Conservation (phyloP, 2,329 filamentous ascomycete species). For the Alternaria alternata region DNA sequence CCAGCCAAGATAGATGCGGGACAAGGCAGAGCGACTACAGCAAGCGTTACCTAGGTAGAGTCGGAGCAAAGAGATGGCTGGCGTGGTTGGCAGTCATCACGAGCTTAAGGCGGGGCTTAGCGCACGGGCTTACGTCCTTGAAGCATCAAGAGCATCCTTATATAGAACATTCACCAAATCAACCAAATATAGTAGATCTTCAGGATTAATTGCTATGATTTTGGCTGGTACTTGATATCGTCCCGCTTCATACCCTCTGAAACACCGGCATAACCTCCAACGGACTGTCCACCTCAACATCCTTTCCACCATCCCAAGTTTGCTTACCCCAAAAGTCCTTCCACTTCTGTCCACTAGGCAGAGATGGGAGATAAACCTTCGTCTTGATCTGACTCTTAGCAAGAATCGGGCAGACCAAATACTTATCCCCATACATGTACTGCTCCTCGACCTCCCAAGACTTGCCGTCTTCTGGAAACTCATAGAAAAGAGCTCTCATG, state of each 20-base stretch:
- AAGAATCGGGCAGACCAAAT: constrained; percentile 66
- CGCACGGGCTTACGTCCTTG: background rate
- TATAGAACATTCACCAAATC: background rate
- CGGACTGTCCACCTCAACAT: constrained; percentile 54
- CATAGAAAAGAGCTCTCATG: constrained; percentile 70
- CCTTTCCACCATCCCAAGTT: constrained; percentile 51
- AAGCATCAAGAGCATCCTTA: background rate
- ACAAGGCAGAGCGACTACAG: background rate
- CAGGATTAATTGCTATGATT: background rate
- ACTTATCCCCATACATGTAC: constrained; percentile 70
- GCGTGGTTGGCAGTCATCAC: background rate
- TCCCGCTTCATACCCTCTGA: constrained; percentile 20
- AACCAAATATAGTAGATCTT: background rate
- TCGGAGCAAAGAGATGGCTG: background rate
- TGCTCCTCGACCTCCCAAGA: constrained; percentile 67
- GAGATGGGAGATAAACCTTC: constrained; percentile 62
- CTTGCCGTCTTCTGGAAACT: constrained; percentile 64
- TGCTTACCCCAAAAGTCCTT: constrained; percentile 48
- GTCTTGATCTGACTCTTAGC: constrained; percentile 56
- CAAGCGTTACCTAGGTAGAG: background rate
- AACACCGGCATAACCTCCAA: constrained; percentile 61
- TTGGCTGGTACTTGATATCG: background rate
- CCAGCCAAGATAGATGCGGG: constrained; percentile 1
- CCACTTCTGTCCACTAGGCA: constrained; percentile 52
- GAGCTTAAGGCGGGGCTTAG: background rate